phyloP scores from a whole-genome alignment of 768 basidiomycete genomes.

The Tulasnella sp. region DNA sequence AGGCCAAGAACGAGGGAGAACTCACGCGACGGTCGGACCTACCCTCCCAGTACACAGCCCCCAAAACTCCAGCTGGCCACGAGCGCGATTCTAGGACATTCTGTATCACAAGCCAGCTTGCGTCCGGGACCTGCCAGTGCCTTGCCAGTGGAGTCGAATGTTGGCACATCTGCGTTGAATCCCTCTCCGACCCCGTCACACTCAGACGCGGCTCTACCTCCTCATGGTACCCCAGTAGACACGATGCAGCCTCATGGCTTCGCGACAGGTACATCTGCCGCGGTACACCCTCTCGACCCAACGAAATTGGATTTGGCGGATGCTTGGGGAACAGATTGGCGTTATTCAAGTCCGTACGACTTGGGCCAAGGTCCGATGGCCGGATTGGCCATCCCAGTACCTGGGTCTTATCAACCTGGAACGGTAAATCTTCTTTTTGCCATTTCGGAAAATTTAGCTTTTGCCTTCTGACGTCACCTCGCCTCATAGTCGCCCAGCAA shows the following conservation, averaged over 20 bases:
- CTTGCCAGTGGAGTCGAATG: neutral
- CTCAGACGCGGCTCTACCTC: conserved; percentile 10
- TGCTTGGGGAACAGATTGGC: conserved; percentile 26
- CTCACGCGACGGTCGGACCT: conserved; percentile 8
- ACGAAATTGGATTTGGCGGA: conserved; percentile 27
- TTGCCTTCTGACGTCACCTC: neutral
- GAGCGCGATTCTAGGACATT: conserved; percentile 27
- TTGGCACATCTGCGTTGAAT: neutral
- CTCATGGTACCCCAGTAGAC: neutral
- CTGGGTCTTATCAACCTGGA: neutral
- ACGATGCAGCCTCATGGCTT: neutral
- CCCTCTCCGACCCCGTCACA: conserved; percentile 14
- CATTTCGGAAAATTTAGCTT: neutral
- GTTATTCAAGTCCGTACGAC: conserved; percentile 29
- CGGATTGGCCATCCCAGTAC: conserved; percentile 7
- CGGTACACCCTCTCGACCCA: conserved; percentile 1
- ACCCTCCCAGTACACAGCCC: conserved; percentile 14
- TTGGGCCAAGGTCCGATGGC: conserved; percentile 18
- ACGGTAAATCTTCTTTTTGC: conserved; percentile 5
- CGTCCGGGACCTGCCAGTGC: neutral
- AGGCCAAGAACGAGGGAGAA: conserved; percentile 18
- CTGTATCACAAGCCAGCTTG: conserved; percentile 14
- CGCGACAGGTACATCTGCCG: neutral
- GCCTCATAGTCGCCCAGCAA: conserved; percentile 8
- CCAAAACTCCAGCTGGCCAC: conserved; percentile 14